These are phyloP conservation scores for Inosperma sp. DNA, from an alignment of 768 basidiomycete species.

Conservation along the genomic window DNA sequence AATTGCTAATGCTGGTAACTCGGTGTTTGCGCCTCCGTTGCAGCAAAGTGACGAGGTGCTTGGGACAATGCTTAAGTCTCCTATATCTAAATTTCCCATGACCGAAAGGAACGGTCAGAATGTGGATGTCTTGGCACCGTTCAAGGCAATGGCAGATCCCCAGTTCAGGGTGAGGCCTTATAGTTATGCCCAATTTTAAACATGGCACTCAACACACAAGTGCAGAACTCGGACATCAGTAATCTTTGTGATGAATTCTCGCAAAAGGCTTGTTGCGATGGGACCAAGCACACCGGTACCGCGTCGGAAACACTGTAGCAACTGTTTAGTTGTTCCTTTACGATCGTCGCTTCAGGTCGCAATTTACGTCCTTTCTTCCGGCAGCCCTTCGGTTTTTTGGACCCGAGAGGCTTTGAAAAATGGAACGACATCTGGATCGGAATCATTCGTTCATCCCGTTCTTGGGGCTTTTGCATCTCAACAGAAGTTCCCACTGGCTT, in stretches of 20 bases:
- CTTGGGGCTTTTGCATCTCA: too few species aligned
- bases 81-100: conserved; percentile 63
- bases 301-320: conserved; percentile 46
- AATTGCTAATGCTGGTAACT: conserved; percentile 54
- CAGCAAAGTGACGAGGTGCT: conserved; percentile 44
- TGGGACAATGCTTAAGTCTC: conserved; percentile 58
- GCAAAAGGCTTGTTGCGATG: conserved; percentile 78
- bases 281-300: conserved; percentile 66
- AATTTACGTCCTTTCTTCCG: too few species aligned
- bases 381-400: too few species aligned
- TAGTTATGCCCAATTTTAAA: neutral
- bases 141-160: conserved; percentile 71
- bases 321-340: conserved; percentile 25
- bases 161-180: conserved; percentile 62
- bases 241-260: conserved; percentile 76
- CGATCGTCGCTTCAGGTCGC: too few species aligned
- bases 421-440: too few species aligned
- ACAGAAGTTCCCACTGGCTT: too few species aligned
- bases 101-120: conserved; percentile 68
- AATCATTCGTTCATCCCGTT: too few species aligned
- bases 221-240: conserved; percentile 72
- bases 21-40: conserved; percentile 48
- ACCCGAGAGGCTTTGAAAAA: too few species aligned
- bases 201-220: neutral
- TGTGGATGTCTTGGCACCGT: conserved; percentile 73